These are phyloP conservation scores for Klebsormidium nitens DNA, from an alignment of 139 green algal species.

Conservation along the genomic window DNA sequence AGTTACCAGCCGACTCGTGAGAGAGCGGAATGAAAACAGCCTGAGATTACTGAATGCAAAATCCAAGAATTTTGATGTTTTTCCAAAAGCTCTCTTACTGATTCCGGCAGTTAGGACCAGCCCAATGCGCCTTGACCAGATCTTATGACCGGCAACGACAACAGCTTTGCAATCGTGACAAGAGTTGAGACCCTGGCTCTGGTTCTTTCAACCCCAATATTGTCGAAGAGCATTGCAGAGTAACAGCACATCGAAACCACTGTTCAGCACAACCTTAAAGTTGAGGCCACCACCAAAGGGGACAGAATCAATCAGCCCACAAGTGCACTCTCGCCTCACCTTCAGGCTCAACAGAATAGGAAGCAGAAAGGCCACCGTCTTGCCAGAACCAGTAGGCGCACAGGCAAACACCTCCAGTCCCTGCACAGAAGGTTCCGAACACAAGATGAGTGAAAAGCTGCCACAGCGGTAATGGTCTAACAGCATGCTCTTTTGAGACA, in stretches of 20 bases:
- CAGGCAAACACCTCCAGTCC: slow-evolving; percentile 30
- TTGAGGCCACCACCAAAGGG: background rate
- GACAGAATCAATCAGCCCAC: background rate
- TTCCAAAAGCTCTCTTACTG: background rate
- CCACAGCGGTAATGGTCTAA: too few species aligned
- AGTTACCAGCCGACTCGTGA: background rate
- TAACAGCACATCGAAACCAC: background rate
- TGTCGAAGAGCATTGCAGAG: background rate
- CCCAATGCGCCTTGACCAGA: too few species aligned
- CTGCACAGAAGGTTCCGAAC: slow-evolving; percentile 25
- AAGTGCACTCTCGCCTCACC: slow-evolving; percentile 18
- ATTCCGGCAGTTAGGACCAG: background rate
- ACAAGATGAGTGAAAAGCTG: too few species aligned
- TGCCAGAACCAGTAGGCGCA: slow-evolving; percentile 69
- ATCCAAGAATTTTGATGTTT: background rate
- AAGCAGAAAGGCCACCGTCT: slow-evolving; percentile 91
- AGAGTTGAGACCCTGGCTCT: too few species aligned
- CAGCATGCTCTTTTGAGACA: too few species aligned
- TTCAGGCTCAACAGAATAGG: slow-evolving; percentile 45
- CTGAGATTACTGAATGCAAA: background rate
- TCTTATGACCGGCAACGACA: too few species aligned
- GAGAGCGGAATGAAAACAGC: background rate
- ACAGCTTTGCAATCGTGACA: too few species aligned
- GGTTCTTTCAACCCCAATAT: background rate
- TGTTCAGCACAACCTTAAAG: background rate